These are phyloP conservation scores for Lathyrus aphaca DNA, from an alignment of 306 rosid genomes.

Conservation along the genomic window DNA sequence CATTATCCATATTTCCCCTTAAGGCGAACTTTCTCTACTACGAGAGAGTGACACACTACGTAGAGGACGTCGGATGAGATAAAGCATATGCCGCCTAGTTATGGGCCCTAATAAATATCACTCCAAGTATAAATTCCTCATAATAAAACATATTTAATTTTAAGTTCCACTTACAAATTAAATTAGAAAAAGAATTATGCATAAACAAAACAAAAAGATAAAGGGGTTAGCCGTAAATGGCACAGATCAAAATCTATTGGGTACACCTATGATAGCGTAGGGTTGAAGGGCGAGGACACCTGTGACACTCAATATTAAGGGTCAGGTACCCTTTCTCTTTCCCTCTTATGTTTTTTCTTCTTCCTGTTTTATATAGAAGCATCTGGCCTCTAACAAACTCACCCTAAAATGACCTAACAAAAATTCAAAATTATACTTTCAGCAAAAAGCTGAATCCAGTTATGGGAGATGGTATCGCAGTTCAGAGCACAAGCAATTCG, in stretches of 20 bases:
- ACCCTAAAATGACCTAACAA: slow-evolving; percentile 27
- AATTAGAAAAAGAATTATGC: background rate
- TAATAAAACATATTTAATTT: no score
- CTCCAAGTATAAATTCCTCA: no score
- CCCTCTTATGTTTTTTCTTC: no score
- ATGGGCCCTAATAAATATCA: no score
- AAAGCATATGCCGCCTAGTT: no score
- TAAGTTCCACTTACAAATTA: no score
- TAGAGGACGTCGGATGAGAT: no score
- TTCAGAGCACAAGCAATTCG: slow-evolving; percentile 43
- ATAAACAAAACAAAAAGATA: background rate
- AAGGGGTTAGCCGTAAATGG: background rate
- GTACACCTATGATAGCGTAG: slow-evolving; percentile 24
- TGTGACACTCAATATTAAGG: slow-evolving; percentile 34
- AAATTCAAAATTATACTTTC: slow-evolving; percentile 7
- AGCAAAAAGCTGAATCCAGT: slow-evolving; percentile 33
- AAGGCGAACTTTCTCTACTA: no score
- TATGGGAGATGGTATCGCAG: slow-evolving; percentile 56
- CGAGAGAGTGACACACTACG: no score
- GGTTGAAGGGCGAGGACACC: slow-evolving; percentile 37
- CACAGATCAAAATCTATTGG: slow-evolving; percentile 23
- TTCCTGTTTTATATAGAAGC: no score
- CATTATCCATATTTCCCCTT: no score
- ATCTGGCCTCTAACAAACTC: background rate
- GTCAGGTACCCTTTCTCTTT: background rate